Evolutionary conservation across 1,284 basidiomycete species (phyloP), one percentile per base, ranked within the genome.

Genomic region (Cutaneotrichosporon cutaneum): DNA sequence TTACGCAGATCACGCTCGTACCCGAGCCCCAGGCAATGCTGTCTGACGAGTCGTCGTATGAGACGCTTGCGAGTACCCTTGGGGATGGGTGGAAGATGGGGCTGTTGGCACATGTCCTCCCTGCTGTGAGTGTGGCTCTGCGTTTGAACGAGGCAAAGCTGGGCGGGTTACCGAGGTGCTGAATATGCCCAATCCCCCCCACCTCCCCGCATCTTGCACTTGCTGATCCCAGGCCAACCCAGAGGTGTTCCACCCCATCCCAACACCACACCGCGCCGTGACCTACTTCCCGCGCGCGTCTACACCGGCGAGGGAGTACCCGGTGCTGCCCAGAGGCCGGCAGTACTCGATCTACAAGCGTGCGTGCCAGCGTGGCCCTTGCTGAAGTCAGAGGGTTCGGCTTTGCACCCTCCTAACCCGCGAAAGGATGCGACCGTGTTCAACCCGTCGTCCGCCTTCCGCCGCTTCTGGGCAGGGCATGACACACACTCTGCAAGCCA

Each of bases 401-500:
- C n/a, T 21, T 30, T 9, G 30, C 53, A 14, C 26, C 61, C 65
- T 22, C 68, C 66, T 18, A 32, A 35, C 4, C 9, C 42, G 4
- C 9, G 10, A 13, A 52, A 21, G 51, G 27, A 33, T 4, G 22
- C 16, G 4, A 22, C 13, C 35, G 21, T 39, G 5, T 39, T 54
- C n/a, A 33, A 54, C 21, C 52, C 35, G 11, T n/a, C 22, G 5
- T 36, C 52, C 6, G 52, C 52, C 13, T 30, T 53, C 57, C 56
- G 54, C n/a, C 53, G 48, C 14, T 70, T 61, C 56, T 73, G 70
- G 70, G 11, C 10, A 6, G 63, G 56, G 16, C 62, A 74, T 24
- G 69, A 73, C 50, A n/a, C 42, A 2, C 44, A 57, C 16, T n/a
- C 58, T n/a, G 72, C 70, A 0, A 32, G 42, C 3, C 62, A 60